Evolutionary conservation across 805 yeast genomes (phyloP), one percentile per base, ranked within the genome.

Genomic region (Candida montana): DNA sequence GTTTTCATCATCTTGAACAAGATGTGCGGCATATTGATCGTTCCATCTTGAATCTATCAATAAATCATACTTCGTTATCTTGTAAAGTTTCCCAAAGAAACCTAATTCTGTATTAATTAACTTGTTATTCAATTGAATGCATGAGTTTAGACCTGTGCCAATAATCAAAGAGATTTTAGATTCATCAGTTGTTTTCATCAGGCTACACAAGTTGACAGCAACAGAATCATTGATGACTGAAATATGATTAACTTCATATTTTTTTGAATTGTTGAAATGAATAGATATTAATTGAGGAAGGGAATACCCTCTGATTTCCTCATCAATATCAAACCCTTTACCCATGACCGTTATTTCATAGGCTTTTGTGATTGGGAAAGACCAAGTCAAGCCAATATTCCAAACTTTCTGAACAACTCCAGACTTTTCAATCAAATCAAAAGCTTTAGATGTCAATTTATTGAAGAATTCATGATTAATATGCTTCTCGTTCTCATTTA

Each of bases 131-230:
- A 62, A 57, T 21, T 16, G 64, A 51, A 62, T 76, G 64, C 60
- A 76, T 28, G 76, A 57, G 50, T 82, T 82, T 40, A 77, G 58
- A 1, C 90, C 90, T 3, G 90, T 82, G 1, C 90, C 89, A 38
- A 81, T 58, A 3, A 82, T 83, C 49, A 82, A 49, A 0, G 84
- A 83, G 34, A 81, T 50, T 42, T 62, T 53, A 2, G 52, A 43
- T 2, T 46, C 41, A 40, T 71, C 68, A 2, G 62, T 45, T 11
- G 53, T 48, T 15, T 58, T 47, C 12, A 58, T 58, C 16, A 58
- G 50, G 9, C 80, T 81, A 0, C 85, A 72, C 10, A 81, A 62
- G 53, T 70, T 75, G 0, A 80, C 84, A 0, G 85, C 81, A n/a
- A 79, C 69, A 1, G 85, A 74, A 53, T 79, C 89, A 56, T 82